Percentiles rank a stretch among this genome's conserved stretches.
Evolutionary conservation across 1,284 basidiomycete species (phyloP).

Genomic region (Fomitopsis schrenkii): DNA sequence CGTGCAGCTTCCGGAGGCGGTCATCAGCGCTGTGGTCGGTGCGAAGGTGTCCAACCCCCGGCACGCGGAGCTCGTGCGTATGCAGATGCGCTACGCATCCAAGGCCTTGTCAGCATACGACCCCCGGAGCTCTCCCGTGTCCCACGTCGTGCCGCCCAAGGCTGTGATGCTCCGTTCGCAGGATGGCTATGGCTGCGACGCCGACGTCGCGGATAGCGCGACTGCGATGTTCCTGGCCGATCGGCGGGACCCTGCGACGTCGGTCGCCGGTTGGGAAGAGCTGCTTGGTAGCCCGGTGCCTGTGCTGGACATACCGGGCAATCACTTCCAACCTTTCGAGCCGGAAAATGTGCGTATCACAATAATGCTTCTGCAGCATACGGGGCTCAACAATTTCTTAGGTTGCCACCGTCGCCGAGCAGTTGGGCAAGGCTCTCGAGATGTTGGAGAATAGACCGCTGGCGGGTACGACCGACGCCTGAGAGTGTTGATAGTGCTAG

Average conservation of each 20-base stretch:
- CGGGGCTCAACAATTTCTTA: neutral
- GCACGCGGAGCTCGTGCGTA: constrained; percentile 8
- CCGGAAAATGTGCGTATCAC: constrained; percentile 42
- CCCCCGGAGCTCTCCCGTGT: constrained; percentile 6
- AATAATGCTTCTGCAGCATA: neutral
- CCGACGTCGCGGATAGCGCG: constrained; percentile 8
- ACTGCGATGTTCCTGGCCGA: constrained; percentile 37
- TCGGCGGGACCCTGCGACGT: constrained; percentile 31
- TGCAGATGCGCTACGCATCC: constrained; percentile 20
- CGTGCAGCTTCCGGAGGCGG: constrained; percentile 41
- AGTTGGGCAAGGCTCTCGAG: neutral
- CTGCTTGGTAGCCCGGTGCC: constrained; percentile 35
- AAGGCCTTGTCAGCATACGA: constrained; percentile 18
- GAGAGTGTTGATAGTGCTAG: neutral
- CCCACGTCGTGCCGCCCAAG: neutral
- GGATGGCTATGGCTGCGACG: constrained; percentile 11
- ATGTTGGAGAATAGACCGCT: neutral
- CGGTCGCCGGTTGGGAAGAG: constrained; percentile 45
- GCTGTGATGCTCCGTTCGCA: constrained; percentile 20
- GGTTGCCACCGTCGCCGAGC: constrained; percentile 2
- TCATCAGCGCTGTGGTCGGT: constrained; percentile 36
- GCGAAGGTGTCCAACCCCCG: neutral
- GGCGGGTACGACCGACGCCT: neutral
- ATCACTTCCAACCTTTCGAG: constrained; percentile 62
- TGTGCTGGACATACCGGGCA: constrained; percentile 55